Percentiles rank a stretch among this genome's conserved stretches.
Conservation (phyloP, 2,329 filamentous ascomycete genomes). For the Alternaria sp. region DNA sequence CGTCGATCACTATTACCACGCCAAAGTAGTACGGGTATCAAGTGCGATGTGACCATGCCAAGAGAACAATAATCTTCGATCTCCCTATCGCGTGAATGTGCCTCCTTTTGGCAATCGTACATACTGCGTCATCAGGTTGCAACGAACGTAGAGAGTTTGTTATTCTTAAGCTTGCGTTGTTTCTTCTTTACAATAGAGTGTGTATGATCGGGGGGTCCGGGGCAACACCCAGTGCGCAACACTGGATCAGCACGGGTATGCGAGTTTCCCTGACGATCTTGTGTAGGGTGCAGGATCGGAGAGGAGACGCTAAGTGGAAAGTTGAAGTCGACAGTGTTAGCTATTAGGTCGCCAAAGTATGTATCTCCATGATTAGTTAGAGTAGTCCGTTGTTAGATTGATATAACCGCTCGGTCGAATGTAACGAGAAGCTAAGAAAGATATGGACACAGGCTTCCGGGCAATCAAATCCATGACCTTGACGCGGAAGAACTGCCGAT, state of each 20-base stretch:
- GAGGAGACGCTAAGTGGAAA: neutral
- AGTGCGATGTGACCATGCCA: neutral
- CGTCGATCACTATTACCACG: neutral
- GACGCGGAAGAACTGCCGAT: neutral
- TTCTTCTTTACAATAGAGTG: neutral
- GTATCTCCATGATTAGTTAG: neutral
- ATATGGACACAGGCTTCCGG: neutral
- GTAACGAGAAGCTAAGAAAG: neutral
- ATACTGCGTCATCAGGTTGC: neutral
- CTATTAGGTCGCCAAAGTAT: neutral
- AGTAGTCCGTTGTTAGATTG: neutral
- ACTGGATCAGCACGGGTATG: neutral
- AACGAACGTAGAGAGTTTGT: neutral
- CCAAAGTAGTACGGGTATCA: neutral
- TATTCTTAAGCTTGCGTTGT: neutral
- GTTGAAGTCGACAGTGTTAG: neutral
- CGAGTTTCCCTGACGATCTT: neutral
- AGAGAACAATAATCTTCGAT: neutral
- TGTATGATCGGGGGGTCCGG: neutral
- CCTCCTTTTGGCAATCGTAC: neutral
- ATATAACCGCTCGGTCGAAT: neutral
- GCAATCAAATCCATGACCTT: neutral
- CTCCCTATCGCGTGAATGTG: neutral
- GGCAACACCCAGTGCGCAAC: neutral
- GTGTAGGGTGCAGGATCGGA: neutral